phyloP scores from a whole-genome alignment of 2,329 filamentous ascomycete genomes.

The Colletotrichum sp. region DNA sequence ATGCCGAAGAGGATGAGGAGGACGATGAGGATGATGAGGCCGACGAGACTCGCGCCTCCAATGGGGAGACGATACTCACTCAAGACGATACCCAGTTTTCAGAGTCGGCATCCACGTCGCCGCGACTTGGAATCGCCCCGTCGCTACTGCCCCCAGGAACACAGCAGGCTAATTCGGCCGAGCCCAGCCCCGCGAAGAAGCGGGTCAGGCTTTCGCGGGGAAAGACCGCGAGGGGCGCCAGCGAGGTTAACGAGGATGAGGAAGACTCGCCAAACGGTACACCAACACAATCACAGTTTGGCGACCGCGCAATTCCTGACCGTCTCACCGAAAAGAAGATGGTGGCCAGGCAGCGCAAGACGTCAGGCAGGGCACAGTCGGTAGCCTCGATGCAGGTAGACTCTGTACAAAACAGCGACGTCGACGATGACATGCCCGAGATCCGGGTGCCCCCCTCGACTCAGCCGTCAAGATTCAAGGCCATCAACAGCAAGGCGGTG shows the following conservation, averaged over 20 bases:
- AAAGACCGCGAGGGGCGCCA: neutral
- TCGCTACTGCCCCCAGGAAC: neutral
- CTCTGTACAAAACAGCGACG: conserved; percentile 8
- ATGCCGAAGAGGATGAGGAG: neutral
- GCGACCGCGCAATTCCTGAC: conserved; percentile 4
- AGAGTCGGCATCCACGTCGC: neutral
- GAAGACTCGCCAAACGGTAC: neutral
- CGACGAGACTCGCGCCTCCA: neutral
- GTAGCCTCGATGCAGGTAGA: neutral
- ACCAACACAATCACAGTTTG: neutral
- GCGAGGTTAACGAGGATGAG: neutral
- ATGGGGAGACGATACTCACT: neutral
- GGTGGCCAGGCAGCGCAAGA: neutral
- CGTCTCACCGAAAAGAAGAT: conserved; percentile 9
- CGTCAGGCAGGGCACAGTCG: neutral
- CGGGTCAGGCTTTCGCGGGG: conserved; percentile 2
- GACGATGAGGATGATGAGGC: neutral
- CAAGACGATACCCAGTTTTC: neutral
- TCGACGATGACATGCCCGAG: conserved; percentile 16
- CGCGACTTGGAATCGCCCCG: neutral
- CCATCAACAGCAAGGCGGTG: neutral
- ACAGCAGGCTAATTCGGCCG: neutral
- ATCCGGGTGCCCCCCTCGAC: conserved; percentile 10
- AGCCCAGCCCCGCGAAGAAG: conserved; percentile 12
- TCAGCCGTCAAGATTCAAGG: neutral